Percentiles rank a stretch among this genome's conserved stretches.
Evolutionary conservation across 441 rosid genomes (phyloP).

Genomic region (Pelargonium cotyledonis): DNA sequence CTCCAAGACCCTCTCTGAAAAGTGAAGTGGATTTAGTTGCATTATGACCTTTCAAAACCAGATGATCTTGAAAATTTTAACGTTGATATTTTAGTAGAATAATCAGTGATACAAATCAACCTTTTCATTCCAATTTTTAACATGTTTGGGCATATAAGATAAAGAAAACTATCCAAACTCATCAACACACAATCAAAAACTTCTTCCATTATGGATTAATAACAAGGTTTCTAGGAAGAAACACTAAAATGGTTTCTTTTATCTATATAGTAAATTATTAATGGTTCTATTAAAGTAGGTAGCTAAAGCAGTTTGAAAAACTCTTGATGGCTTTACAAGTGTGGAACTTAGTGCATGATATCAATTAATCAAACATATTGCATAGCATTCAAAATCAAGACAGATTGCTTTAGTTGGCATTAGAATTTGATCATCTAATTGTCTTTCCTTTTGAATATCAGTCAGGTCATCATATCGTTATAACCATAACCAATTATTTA

Average conservation of each 20-base stretch:
- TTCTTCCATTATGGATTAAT: background rate
- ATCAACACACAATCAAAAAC: background rate
- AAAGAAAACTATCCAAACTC: background rate
- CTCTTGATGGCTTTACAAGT: background rate
- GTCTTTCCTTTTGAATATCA: background rate
- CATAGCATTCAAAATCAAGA: background rate
- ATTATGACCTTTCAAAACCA: background rate
- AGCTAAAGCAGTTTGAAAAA: background rate
- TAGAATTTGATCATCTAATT: background rate
- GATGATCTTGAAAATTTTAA: slow-evolving; percentile 8
- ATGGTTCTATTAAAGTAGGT: background rate
- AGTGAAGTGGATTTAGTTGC: background rate
- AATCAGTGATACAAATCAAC: slow-evolving; percentile 4
- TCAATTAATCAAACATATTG: too few species aligned
- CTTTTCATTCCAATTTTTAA: background rate
- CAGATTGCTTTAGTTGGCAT: background rate
- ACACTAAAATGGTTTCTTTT: background rate
- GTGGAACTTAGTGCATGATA: background rate
- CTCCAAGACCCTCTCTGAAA: slow-evolving; percentile 14
- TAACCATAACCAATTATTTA: too few species aligned
- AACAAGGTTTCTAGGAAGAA: background rate
- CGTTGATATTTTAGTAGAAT: background rate
- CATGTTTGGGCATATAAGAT: slow-evolving; percentile 9
- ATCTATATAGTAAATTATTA: too few species aligned
- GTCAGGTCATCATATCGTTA: too few species aligned